Conservation (phyloP, 345 rosid species). For the Salix brachista region DNA sequence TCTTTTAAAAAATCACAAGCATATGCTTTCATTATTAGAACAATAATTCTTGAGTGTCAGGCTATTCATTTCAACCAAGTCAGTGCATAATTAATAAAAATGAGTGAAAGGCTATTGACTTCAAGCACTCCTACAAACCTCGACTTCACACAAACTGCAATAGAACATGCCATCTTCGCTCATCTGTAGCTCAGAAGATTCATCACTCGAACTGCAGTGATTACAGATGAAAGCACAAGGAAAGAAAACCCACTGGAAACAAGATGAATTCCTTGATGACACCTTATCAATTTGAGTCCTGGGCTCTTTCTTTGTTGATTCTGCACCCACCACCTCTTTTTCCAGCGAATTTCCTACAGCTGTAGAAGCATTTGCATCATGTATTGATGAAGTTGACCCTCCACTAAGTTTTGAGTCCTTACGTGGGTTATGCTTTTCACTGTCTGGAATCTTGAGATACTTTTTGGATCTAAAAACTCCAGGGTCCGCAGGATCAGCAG, state of each 20-base stretch:
- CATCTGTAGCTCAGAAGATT: constrained; percentile 62
- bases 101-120: neutral
- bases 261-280: constrained; percentile 37
- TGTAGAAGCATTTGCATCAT: constrained; percentile 41
- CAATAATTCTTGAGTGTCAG: neutral
- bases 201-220: constrained; percentile 45
- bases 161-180: constrained; percentile 98
- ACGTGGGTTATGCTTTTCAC: constrained; percentile 38
- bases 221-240: constrained; percentile 71
- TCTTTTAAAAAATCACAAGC: neutral
- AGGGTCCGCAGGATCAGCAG: constrained; percentile 26
- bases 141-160: constrained; percentile 95
- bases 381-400: constrained; percentile 51
- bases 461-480: constrained; percentile 36
- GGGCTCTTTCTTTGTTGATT: constrained; percentile 34
- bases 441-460: constrained; percentile 58
- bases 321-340: constrained; percentile 23
- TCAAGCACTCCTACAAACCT: constrained; percentile 47
- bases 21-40: neutral
- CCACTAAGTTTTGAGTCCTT: constrained; percentile 61
- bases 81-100: neutral
- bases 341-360: constrained; percentile 53
- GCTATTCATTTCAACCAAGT: neutral
- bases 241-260: constrained; percentile 41
- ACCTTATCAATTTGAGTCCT: constrained; percentile 29